These are phyloP conservation scores for Pseudogymnoascus sp. DNA, from an alignment of 2,329 filamentous ascomycete species.

Conservation along the genomic window DNA sequence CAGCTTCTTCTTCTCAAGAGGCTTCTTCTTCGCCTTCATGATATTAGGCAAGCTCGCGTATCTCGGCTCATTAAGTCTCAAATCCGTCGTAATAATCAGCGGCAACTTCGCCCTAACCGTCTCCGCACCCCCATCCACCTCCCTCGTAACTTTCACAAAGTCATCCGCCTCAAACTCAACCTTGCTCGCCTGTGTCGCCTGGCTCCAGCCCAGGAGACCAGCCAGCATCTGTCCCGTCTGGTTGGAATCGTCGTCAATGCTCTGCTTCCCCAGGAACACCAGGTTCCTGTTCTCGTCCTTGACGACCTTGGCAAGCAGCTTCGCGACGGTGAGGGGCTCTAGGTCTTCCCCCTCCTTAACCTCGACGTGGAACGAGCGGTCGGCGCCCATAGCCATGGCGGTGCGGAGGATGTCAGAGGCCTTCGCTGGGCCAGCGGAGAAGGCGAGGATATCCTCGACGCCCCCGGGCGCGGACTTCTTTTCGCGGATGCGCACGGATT, in stretches of 20 bases:
- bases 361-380: slow-evolving; percentile 84
- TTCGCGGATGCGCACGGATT: slow-evolving; percentile 90
- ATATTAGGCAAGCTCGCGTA: slow-evolving; percentile 97
- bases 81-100: slow-evolving; percentile 89
- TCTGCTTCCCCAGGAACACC: slow-evolving; percentile 93
- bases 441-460: slow-evolving; percentile 85
- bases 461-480: slow-evolving; percentile 63
- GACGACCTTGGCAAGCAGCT: slow-evolving; percentile 73
- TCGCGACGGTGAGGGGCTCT: slow-evolving; percentile 87
- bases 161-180: slow-evolving; percentile 67
- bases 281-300: slow-evolving; percentile 82
- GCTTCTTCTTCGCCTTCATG: slow-evolving; percentile 99
- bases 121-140: slow-evolving; percentile 94
- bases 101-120: slow-evolving; percentile 79
- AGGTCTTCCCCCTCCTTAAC: slow-evolving; percentile 65
- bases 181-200: slow-evolving; percentile 88
- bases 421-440: slow-evolving; percentile 84
- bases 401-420: slow-evolving; percentile 82
- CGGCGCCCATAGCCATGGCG: slow-evolving; percentile 97
- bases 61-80: slow-evolving; percentile 87
- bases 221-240: slow-evolving; percentile 99
- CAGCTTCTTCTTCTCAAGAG: slow-evolving; percentile 82
- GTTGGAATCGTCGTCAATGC: slow-evolving; percentile 89
- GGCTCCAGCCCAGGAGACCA: slow-evolving; percentile 81
- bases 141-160: slow-evolving; percentile 68